A percentile compares a stretch with the other conserved stretches of the same genome.
Conservation (phyloP, 2,329 filamentous ascomycete genomes). For the Parascedosporium putredinis region DNA sequence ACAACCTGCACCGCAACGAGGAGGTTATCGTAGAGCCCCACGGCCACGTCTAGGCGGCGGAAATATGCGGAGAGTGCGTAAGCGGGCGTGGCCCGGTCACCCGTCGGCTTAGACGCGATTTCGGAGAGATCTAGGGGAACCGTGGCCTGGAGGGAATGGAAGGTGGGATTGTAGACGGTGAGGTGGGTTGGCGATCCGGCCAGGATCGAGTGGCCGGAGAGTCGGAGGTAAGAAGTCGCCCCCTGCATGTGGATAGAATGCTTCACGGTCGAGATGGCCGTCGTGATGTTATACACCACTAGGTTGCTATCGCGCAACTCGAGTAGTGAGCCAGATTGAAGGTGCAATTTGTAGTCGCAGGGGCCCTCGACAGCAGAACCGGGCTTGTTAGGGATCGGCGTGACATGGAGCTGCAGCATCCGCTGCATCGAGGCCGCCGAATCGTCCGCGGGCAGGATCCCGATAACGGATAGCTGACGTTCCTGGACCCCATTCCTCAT, state of each 20-base stretch:
- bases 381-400: constrained; percentile 22
- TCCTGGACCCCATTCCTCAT: constrained; percentile 13
- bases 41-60: constrained; percentile 53
- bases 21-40: constrained; percentile 52
- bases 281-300: constrained; percentile 52
- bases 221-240: constrained; percentile 51
- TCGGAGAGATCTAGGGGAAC: constrained; percentile 32
- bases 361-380: constrained; percentile 5
- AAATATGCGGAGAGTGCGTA: constrained; percentile 51
- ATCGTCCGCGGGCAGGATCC: constrained; percentile 12
- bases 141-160: constrained; percentile 47
- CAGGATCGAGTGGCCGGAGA: constrained; percentile 58
- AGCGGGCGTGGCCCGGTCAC: constrained; percentile 19
- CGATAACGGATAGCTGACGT: constrained; percentile 25
- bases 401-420: constrained; percentile 28
- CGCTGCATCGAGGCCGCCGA: constrained; percentile 21
- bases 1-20: constrained; percentile 62
- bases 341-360: constrained; percentile 44
- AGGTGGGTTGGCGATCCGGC: constrained; percentile 46
- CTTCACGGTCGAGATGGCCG: constrained; percentile 49
- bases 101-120: constrained; percentile 17
- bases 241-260: constrained; percentile 41
- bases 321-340: constrained; percentile 53
- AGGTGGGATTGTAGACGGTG: constrained; percentile 59
- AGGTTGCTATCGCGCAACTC: constrained; percentile 45